These are phyloP conservation scores for Penicillium lagena DNA, from an alignment of 495 filamentous ascomycete genomes.

Conservation along the genomic window DNA sequence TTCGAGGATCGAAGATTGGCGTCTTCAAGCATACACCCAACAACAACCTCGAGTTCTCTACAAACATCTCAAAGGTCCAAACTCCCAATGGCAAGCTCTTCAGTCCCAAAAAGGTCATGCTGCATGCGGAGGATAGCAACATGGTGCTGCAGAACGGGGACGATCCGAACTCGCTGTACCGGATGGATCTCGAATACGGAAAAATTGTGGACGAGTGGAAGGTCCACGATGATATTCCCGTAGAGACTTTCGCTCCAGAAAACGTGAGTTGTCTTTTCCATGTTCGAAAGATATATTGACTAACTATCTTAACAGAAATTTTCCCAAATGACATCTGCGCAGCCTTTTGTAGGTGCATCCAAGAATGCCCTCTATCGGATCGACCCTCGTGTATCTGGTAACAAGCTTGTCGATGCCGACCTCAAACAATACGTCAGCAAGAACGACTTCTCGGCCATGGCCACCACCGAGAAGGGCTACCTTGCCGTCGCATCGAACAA, in stretches of 20 bases:
- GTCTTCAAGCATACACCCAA: slow-evolving; percentile 96
- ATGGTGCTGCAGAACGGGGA: slow-evolving; percentile 84
- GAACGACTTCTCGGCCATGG: slow-evolving; percentile 90
- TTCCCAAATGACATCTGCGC: slow-evolving; percentile 91
- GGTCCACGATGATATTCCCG: slow-evolving; percentile 93
- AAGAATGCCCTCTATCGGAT: slow-evolving; percentile 89
- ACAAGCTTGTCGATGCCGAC: slow-evolving; percentile 87
- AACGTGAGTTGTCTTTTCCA: slow-evolving; percentile 45
- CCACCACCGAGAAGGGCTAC: slow-evolving; percentile 93
- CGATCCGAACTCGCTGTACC: slow-evolving; percentile 88
- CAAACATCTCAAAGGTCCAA: slow-evolving; percentile 91
- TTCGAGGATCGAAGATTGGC: slow-evolving; percentile 94
- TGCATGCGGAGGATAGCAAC: slow-evolving; percentile 86
- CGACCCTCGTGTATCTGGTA: slow-evolving; percentile 83
- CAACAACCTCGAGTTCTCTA: slow-evolving; percentile 93
- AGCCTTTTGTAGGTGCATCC: slow-evolving; percentile 89
- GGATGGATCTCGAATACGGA: slow-evolving; percentile 96
- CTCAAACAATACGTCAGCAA: slow-evolving; percentile 94
- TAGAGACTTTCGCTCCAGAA: slow-evolving; percentile 85
- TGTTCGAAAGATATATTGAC: not conserved
- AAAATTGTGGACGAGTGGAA: slow-evolving; percentile 99
- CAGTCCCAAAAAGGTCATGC: slow-evolving; percentile 95
- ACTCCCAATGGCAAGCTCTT: slow-evolving; percentile 84
- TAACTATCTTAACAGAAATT: slow-evolving; percentile 63
- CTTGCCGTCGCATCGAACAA: slow-evolving; percentile 96